These are phyloP conservation scores for Mycena maculata DNA, from an alignment of 768 basidiomycete genomes.

Conservation along the genomic window DNA sequence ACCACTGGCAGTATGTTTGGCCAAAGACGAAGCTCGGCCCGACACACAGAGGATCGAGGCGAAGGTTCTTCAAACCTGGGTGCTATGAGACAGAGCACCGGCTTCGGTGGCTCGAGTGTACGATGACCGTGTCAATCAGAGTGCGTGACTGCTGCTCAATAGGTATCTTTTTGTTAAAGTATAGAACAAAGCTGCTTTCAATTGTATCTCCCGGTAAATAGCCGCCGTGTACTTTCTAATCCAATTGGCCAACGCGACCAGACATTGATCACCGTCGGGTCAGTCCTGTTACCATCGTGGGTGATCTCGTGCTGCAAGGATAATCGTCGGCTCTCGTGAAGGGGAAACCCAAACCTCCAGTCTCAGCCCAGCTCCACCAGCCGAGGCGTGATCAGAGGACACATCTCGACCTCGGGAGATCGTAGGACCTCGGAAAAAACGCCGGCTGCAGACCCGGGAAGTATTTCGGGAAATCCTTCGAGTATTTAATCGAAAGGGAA, in stretches of 20 bases:
- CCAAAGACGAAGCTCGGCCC: slow-evolving; percentile 41
- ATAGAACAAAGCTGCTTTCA: neutral
- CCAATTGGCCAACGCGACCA: slow-evolving; percentile 11
- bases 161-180: neutral
- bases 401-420: slow-evolving; percentile 10
- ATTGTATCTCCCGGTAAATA: slow-evolving; percentile 28
- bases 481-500: slow-evolving; percentile 24
- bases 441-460: slow-evolving; percentile 4
- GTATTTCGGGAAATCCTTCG: slow-evolving; percentile 31
- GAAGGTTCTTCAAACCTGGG: slow-evolving; percentile 80
- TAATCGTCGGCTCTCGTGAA: slow-evolving; percentile 29
- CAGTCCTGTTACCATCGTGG: neutral
- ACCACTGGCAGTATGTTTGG: slow-evolving; percentile 42
- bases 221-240: slow-evolving; percentile 25
- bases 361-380: neutral
- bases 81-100: slow-evolving; percentile 79
- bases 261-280: slow-evolving; percentile 8
- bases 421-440: neutral
- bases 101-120: slow-evolving; percentile 81
- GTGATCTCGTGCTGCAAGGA: slow-evolving; percentile 28
- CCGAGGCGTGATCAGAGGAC: slow-evolving; percentile 18
- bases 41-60: slow-evolving; percentile 62
- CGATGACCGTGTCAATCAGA: slow-evolving; percentile 54
- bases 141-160: slow-evolving; percentile 5
- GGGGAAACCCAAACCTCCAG: neutral